Percentiles rank a stretch among this genome's conserved stretches.
Conservation (phyloP, 805 yeast genomes). For the Starmera amethionina region DNA sequence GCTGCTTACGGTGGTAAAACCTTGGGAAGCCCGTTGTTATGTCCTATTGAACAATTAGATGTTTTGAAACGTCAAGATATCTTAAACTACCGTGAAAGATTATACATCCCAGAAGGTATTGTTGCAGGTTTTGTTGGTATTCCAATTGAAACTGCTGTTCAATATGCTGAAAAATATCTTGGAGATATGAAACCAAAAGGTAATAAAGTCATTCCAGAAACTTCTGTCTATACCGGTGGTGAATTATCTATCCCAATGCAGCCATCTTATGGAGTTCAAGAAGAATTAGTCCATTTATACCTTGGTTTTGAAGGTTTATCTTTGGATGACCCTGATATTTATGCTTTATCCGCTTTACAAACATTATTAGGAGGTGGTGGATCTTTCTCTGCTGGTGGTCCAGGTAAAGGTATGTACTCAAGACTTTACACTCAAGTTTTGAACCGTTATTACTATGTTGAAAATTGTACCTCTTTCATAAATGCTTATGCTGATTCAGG, state of each 20-base stretch:
- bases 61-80: slow-evolving; percentile 43
- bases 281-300: slow-evolving; percentile 78
- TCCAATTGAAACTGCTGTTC: slow-evolving; percentile 56
- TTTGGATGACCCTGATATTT: slow-evolving; percentile 74
- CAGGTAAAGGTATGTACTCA: slow-evolving; percentile 98
- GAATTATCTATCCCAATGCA: slow-evolving; percentile 40
- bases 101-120: slow-evolving; percentile 70
- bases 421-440: slow-evolving; percentile 84
- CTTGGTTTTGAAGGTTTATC: slow-evolving; percentile 85
- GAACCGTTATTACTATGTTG: slow-evolving; percentile 86
- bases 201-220: slow-evolving; percentile 19
- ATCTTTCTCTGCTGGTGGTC: slow-evolving; percentile 97
- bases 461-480: slow-evolving; percentile 79
- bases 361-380: slow-evolving; percentile 94
- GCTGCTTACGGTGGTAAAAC: slow-evolving; percentile 68
- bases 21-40: slow-evolving; percentile 77
- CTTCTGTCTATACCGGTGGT: slow-evolving; percentile 53
- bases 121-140: slow-evolving; percentile 89
- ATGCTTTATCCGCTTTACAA: slow-evolving; percentile 84
- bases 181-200: slow-evolving; percentile 43
- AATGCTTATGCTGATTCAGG: slow-evolving; percentile 89
- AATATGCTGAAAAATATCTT: slow-evolving; percentile 50
- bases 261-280: slow-evolving; percentile 54
- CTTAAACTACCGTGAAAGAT: slow-evolving; percentile 47
- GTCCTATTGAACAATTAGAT: slow-evolving; percentile 63